Evolutionary conservation across 345 rosid species (phyloP).

Genomic region (Cardamine occulta): DNA sequence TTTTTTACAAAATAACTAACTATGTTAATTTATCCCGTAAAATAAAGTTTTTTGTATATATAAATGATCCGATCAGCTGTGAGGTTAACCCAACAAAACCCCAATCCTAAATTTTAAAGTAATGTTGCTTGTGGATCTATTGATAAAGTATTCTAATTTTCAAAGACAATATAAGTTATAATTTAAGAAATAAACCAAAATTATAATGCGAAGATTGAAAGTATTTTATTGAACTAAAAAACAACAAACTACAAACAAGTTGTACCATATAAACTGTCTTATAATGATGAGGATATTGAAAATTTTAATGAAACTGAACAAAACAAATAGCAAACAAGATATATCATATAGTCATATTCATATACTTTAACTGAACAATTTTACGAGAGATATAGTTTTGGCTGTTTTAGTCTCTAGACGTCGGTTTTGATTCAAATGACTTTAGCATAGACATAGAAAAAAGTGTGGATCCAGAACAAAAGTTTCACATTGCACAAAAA

Average conservation of each 20-base stretch:
- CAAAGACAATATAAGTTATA: neutral
- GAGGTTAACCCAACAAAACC: neutral
- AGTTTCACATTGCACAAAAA: neutral
- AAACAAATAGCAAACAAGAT: neutral
- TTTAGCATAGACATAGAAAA: neutral
- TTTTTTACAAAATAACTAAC: neutral
- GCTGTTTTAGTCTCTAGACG: neutral
- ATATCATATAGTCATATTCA: neutral
- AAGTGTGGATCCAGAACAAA: neutral
- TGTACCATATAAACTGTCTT: neutral
- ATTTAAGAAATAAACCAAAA: neutral
- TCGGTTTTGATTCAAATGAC: neutral
- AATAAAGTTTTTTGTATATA: neutral
- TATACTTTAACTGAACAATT: neutral
- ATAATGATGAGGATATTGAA: neutral
- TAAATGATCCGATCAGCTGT: neutral
- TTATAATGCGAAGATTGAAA: neutral
- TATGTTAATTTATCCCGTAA: neutral
- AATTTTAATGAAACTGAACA: neutral
- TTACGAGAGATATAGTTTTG: neutral
- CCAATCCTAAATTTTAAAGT: neutral
- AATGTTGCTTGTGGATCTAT: neutral
- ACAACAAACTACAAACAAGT: slow-evolving; percentile 9
- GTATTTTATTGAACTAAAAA: neutral
- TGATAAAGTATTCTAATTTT: neutral